Evolutionary conservation across 768 basidiomycete genomes (phyloP).

Genomic region (Mycena rosella): DNA sequence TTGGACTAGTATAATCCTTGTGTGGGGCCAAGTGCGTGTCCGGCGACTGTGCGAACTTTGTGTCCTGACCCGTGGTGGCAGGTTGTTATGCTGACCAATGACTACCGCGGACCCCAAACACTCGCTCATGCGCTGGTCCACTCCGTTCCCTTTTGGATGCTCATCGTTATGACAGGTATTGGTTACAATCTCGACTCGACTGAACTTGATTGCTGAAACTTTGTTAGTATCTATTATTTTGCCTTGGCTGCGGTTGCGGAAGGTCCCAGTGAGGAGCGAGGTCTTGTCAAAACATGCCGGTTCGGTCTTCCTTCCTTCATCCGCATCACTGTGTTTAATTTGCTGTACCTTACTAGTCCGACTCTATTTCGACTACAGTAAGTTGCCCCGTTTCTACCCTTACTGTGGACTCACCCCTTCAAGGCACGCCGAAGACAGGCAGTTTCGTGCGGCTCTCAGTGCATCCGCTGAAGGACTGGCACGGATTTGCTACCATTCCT

Average conservation of each 20-base stretch:
- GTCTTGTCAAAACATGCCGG: slow-evolving; percentile 66
- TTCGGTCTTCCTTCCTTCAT: background rate
- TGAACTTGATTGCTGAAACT: background rate
- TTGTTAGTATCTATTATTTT: slow-evolving; percentile 61
- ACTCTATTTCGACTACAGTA: slow-evolving; percentile 71
- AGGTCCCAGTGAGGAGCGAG: slow-evolving; percentile 65
- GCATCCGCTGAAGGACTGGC: slow-evolving; percentile 68
- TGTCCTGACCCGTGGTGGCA: slow-evolving; percentile 33
- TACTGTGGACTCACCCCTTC: background rate
- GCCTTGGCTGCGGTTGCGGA: slow-evolving; percentile 72
- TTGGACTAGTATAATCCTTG: slow-evolving; percentile 64
- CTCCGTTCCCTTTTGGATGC: slow-evolving; percentile 68
- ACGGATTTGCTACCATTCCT: slow-evolving; percentile 68
- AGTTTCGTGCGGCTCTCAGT: slow-evolving; percentile 61
- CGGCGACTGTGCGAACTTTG: background rate
- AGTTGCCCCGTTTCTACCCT: slow-evolving; percentile 25
- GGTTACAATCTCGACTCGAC: slow-evolving; percentile 4
- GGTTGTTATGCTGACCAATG: slow-evolving; percentile 66
- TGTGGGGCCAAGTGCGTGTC: slow-evolving; percentile 65
- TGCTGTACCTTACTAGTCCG: slow-evolving; percentile 49
- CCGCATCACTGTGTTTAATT: background rate
- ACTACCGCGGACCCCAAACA: slow-evolving; percentile 55
- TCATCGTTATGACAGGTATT: slow-evolving; percentile 61
- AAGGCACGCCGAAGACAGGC: slow-evolving; percentile 60
- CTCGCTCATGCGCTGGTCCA: slow-evolving; percentile 59